Conservation (phyloP, 805 yeast species). For the Saturnispora ahearnii region DNA sequence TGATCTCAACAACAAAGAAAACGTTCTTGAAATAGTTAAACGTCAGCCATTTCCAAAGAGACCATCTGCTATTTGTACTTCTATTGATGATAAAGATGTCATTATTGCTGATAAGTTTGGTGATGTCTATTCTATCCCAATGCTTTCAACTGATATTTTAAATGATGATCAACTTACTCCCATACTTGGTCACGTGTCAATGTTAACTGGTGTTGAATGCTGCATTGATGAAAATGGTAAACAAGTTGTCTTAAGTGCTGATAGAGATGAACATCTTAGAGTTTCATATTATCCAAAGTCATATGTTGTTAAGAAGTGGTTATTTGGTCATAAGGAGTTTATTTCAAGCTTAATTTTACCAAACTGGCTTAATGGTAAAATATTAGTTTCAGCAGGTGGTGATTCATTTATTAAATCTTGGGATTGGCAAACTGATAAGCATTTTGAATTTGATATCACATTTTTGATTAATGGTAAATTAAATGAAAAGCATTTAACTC, state of each 20-base stretch:
- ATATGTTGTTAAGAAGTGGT: conserved; percentile 68
- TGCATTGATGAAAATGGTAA: conserved; percentile 33
- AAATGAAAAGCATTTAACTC: conserved; percentile 51
- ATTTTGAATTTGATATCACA: conserved; percentile 29
- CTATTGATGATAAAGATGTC: conserved; percentile 41
- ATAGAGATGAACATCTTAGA: conserved; percentile 93
- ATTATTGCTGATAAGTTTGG: conserved; percentile 93
- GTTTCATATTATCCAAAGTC: conserved; percentile 72
- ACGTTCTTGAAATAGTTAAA: conserved; percentile 44
- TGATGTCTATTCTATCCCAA: conserved; percentile 66
- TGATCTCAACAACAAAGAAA: conserved; percentile 22
- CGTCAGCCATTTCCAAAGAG: conserved; percentile 83
- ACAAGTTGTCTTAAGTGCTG: conserved; percentile 63
- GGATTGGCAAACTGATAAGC: conserved; percentile 58
- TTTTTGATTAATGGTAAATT: conserved; percentile 37
- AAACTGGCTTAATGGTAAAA: conserved; percentile 33
- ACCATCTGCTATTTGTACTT: conserved; percentile 72
- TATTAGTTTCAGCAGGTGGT: conserved; percentile 84
- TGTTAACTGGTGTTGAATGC: conserved; percentile 72
- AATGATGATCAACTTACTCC: conserved; percentile 47
- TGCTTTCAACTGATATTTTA: conserved; percentile 30
- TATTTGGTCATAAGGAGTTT: conserved; percentile 82
- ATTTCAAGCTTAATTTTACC: conserved; percentile 60
- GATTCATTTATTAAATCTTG: conserved; percentile 66
- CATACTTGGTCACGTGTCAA: conserved; percentile 89